Conservation (phyloP, 2,329 filamentous ascomycete genomes). For the Trichoderma citrinoviride region DNA sequence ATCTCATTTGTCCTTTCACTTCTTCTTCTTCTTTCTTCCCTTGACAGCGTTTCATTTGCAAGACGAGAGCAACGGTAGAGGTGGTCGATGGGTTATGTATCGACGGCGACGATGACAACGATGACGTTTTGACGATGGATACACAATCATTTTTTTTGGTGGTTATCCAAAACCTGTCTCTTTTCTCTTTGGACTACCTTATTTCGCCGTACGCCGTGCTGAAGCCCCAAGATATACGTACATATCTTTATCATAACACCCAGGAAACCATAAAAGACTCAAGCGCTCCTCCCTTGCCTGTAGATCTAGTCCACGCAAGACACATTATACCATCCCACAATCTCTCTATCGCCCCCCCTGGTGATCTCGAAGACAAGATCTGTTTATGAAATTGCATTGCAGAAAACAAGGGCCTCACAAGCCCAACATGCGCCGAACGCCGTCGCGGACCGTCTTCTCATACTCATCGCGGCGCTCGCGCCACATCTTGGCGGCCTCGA, state of each 20-base stretch:
- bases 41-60: not conserved
- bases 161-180: not conserved
- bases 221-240: conserved; percentile 14
- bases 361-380: not conserved
- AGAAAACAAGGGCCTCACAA: conserved; percentile 45
- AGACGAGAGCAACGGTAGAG: not conserved
- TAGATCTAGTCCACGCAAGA: not conserved
- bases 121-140: conserved; percentile 12
- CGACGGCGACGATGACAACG: not conserved
- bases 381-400: not conserved
- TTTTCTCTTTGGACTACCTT: conserved; percentile 4
- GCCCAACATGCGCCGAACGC: conserved; percentile 76
- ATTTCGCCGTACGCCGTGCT: conserved; percentile 20
- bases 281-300: not conserved
- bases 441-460: conserved; percentile 78
- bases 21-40: not conserved
- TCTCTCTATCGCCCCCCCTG: no score
- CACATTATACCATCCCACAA: not conserved
- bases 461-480: conserved; percentile 79
- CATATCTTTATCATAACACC: not conserved
- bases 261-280: not conserved
- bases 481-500: conserved; percentile 97
- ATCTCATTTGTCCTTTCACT: no score
- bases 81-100: not conserved
- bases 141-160: not conserved